These are phyloP conservation scores for Leishmania tropica DNA, from an alignment of 208 protist species.

Conservation along the genomic window DNA sequence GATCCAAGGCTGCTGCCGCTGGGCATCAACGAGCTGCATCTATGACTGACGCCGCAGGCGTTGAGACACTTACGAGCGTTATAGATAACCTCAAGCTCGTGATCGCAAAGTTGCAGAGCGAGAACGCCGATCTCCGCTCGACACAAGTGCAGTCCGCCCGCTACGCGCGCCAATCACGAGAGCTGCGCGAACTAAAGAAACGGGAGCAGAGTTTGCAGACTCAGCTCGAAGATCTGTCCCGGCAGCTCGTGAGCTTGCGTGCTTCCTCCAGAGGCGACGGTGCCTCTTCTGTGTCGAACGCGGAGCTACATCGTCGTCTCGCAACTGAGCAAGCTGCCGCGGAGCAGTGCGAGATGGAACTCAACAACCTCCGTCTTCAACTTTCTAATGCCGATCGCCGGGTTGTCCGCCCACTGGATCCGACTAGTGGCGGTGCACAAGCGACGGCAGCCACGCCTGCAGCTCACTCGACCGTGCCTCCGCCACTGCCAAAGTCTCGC, in stretches of 20 bases:
- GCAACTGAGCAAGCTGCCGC: conserved; percentile 53
- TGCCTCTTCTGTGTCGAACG: conserved; percentile 4
- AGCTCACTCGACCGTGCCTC: conserved; percentile 17
- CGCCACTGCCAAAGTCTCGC: conserved; percentile 30
- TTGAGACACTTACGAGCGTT: conserved; percentile 51
- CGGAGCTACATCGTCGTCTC: conserved; percentile 52
- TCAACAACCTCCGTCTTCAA: conserved; percentile 49
- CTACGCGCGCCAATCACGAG: conserved; percentile 60
- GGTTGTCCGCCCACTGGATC: conserved; percentile 42
- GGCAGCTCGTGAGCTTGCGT: conserved; percentile 29
- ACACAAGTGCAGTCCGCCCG: conserved; percentile 25
- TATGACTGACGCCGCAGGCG: conserved; percentile 10
- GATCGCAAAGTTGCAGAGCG: conserved; percentile 69
- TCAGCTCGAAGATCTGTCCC: conserved; percentile 26
- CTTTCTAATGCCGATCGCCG: conserved; percentile 43
- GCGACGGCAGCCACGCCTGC: background rate
- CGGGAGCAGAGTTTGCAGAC: conserved; percentile 46
- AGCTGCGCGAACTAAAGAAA: conserved; percentile 53
- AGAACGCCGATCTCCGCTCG: conserved; percentile 65
- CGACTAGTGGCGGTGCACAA: conserved; percentile 14
- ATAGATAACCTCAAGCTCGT: conserved; percentile 81
- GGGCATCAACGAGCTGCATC: conserved; percentile 3
- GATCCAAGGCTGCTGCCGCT: conserved; percentile 5
- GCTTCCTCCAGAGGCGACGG: conserved; percentile 14
- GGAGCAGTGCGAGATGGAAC: conserved; percentile 61